A percentile compares a stretch with the other conserved stretches of the same genome.
Conservation (phyloP, 139 green algal species). For the Asterochloris erici region DNA sequence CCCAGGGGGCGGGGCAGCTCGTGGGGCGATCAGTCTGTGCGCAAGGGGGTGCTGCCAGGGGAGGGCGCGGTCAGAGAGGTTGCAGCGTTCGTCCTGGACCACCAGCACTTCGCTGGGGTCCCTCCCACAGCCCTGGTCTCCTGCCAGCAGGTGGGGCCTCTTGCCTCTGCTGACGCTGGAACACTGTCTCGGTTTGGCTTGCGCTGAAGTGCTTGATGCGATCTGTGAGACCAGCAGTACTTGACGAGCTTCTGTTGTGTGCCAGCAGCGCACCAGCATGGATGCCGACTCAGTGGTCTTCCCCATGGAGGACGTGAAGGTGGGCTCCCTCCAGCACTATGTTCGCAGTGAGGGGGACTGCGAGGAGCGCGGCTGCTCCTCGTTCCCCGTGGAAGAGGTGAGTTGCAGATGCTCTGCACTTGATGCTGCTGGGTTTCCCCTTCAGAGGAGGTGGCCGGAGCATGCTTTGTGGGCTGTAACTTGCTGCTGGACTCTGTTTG, state of each 20-base stretch:
- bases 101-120: conserved; percentile 52
- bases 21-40: conserved; percentile 1
- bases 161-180: not conserved
- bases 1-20: conserved; percentile 41
- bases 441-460: too few relatives aligned
- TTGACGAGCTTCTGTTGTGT: not conserved
- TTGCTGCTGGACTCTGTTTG: too few relatives aligned
- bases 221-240: too few relatives aligned
- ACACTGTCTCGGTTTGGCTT: not conserved
- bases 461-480: too few relatives aligned
- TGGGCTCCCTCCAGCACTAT: conserved; percentile 63
- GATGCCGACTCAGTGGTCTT: conserved; percentile 2
- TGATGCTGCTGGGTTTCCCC: too few relatives aligned
- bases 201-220: too few relatives aligned
- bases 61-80: conserved; percentile 64
- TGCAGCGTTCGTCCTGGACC: conserved; percentile 61
- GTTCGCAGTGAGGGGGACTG: conserved; percentile 49
- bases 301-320: conserved; percentile 35
- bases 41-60: conserved; percentile 38
- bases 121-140: conserved; percentile 59
- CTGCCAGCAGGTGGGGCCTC: conserved; percentile 20
- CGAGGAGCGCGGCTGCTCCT: conserved; percentile 52
- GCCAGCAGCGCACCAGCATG: conserved; percentile 10
- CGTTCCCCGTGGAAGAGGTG: conserved; percentile 34
- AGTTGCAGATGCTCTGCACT: not conserved